These are phyloP conservation scores for Nigrograna mackinnonii DNA, from an alignment of 2,329 filamentous ascomycete species.

Conservation along the genomic window DNA sequence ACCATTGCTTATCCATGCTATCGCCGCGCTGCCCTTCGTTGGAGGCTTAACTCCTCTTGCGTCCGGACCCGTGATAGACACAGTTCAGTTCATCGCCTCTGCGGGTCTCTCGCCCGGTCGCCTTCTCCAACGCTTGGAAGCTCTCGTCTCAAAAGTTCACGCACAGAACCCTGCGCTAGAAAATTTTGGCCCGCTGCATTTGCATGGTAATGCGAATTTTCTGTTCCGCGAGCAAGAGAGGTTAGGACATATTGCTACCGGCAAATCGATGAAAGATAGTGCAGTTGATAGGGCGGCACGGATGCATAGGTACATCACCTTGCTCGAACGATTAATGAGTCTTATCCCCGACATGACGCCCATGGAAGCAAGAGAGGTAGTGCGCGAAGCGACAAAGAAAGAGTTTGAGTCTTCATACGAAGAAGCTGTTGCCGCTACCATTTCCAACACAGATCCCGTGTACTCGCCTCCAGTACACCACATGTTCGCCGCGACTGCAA, in stretches of 20 bases:
- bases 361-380: constrained; percentile 17
- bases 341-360: constrained; percentile 24
- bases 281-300: constrained; percentile 29
- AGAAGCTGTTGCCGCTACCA: constrained; percentile 18
- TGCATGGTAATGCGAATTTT: constrained; percentile 21
- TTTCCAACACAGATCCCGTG: neutral
- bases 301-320: constrained; percentile 29
- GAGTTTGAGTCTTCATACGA: constrained; percentile 25
- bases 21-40: constrained; percentile 30
- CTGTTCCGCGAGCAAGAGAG: constrained; percentile 32
- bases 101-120: constrained; percentile 27
- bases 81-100: constrained; percentile 28
- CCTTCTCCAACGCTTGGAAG: constrained; percentile 38
- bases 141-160: constrained; percentile 37
- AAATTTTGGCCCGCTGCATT: constrained; percentile 32
- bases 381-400: constrained; percentile 22
- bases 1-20: constrained; percentile 24
- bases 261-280: constrained; percentile 13
- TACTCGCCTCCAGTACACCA: neutral
- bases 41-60: constrained; percentile 31
- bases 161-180: constrained; percentile 24
- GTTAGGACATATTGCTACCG: constrained; percentile 24
- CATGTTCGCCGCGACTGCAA: too few species aligned
- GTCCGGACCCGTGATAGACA: constrained; percentile 22
- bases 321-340: constrained; percentile 33